Evolutionary conservation across 768 basidiomycete species (phyloP).

Genomic region (Trametes cingulata): DNA sequence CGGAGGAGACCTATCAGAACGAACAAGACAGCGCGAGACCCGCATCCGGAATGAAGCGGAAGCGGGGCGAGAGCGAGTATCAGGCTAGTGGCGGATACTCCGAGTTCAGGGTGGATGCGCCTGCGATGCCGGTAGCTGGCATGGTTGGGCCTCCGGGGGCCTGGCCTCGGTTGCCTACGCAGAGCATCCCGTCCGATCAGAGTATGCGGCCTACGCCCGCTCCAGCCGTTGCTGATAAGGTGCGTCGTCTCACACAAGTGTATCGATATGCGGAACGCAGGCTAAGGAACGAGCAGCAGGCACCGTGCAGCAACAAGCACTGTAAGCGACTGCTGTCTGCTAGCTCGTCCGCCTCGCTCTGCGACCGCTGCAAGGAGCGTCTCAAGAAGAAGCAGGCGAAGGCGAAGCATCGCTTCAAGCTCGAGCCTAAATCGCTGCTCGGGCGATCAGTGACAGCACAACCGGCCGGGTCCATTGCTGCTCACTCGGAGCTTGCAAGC

Average conservation of each 20-base stretch:
- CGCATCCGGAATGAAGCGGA: constrained; percentile 4
- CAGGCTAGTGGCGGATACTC: constrained; percentile 8
- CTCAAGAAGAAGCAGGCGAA: constrained; percentile 48
- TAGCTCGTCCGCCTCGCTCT: constrained; percentile 35
- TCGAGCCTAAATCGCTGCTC: constrained; percentile 27
- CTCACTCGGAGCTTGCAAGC: too few species aligned
- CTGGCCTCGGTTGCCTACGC: neutral
- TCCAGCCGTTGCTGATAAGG: neutral
- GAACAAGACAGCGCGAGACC: neutral
- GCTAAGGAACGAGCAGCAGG: constrained; percentile 9
- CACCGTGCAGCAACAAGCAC: constrained; percentile 34
- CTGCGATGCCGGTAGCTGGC: neutral
- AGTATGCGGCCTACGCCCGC: neutral
- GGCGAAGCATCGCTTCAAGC: constrained; percentile 45
- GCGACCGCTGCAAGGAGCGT: constrained; percentile 44
- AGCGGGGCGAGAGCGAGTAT: neutral
- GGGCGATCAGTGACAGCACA: neutral
- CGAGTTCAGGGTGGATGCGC: constrained; percentile 11
- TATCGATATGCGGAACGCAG: too few species aligned
- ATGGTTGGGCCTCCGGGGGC: neutral
- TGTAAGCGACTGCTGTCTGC: constrained; percentile 41
- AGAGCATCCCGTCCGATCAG: neutral
- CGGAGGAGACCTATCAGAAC: constrained; percentile 14
- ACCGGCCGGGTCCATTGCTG: too few species aligned
- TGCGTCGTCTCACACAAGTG: neutral